Percentiles rank a stretch among this genome's conserved stretches.
Conservation (phyloP, 768 basidiomycete species). For the Lentinula sp. region DNA sequence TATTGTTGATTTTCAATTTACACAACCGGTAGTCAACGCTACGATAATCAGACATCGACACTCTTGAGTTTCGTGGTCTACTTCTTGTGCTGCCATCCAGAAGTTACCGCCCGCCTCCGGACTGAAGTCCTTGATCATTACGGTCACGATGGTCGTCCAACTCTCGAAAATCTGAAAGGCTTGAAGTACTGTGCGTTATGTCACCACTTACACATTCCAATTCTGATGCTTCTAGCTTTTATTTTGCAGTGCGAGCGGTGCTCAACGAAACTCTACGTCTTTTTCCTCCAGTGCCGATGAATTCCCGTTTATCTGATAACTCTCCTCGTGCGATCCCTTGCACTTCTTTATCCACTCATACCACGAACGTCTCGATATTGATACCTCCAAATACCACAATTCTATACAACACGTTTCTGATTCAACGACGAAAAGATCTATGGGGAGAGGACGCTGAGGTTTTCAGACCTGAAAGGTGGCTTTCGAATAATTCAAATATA, state of each 20-base stretch:
- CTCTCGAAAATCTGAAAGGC: constrained; percentile 31
- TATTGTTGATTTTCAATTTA: not conserved
- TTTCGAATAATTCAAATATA: constrained; percentile 5
- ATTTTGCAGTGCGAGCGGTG: constrained; percentile 36
- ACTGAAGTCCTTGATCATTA: constrained; percentile 33
- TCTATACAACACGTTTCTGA: not conserved
- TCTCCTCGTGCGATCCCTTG: not conserved
- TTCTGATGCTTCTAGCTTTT: not conserved
- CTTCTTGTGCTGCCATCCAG: constrained; percentile 36
- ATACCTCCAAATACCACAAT: not conserved
- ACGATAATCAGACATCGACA: constrained; percentile 23
- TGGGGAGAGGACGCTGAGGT: not conserved
- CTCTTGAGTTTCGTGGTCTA: constrained; percentile 40
- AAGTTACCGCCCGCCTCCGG: constrained; percentile 27
- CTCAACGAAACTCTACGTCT: constrained; percentile 26
- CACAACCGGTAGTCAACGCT: constrained; percentile 18
- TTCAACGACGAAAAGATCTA: not conserved
- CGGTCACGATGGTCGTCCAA: constrained; percentile 25
- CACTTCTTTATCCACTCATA: not conserved
- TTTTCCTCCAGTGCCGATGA: constrained; percentile 7
- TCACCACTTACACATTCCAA: not conserved
- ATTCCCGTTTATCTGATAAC: not conserved
- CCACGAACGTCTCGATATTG: not conserved
- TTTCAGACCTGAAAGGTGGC: not conserved
- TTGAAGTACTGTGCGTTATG: constrained; percentile 37